These are phyloP conservation scores for Amanita molliuscula DNA, from an alignment of 768 basidiomycete species.

Conservation along the genomic window DNA sequence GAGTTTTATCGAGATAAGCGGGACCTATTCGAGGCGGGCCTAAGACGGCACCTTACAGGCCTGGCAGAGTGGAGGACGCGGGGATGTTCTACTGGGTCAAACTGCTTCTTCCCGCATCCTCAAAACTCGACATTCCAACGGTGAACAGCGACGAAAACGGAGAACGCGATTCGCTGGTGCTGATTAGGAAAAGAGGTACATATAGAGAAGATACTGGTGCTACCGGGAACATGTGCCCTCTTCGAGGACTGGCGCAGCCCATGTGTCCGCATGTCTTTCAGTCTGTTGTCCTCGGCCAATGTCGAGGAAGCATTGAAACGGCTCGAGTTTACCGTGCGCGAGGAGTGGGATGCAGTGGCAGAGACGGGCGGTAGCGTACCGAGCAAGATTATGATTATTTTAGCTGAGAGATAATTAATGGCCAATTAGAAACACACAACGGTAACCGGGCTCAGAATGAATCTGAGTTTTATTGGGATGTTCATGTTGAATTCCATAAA, in stretches of 20 bases:
- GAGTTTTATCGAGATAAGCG: no score
- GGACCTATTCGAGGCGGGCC: conserved; percentile 66
- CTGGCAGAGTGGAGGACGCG: conserved; percentile 67
- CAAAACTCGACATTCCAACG: neutral
- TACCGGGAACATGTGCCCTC: conserved; percentile 72
- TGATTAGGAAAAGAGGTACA: conserved; percentile 63
- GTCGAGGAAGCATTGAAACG: conserved; percentile 63
- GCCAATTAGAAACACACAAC: no score
- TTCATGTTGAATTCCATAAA: no score
- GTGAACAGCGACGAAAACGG: neutral
- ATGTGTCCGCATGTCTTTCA: conserved; percentile 77
- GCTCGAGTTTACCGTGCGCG: conserved; percentile 19
- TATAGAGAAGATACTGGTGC: conserved; percentile 71
- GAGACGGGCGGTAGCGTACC: no score
- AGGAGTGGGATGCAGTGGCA: conserved; percentile 6
- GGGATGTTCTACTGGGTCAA: conserved; percentile 84
- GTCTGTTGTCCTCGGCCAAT: conserved; percentile 46
- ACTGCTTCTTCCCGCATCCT: conserved; percentile 12
- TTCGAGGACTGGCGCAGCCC: conserved; percentile 54
- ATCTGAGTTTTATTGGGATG: no score
- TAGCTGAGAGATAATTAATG: no score
- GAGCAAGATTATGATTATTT: no score
- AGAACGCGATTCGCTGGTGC: conserved; percentile 52
- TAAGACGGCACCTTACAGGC: conserved; percentile 60
- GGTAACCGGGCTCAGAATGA: no score